phyloP scores from a whole-genome alignment of 1,284 basidiomycete species.

The Meripilus lineatus region DNA sequence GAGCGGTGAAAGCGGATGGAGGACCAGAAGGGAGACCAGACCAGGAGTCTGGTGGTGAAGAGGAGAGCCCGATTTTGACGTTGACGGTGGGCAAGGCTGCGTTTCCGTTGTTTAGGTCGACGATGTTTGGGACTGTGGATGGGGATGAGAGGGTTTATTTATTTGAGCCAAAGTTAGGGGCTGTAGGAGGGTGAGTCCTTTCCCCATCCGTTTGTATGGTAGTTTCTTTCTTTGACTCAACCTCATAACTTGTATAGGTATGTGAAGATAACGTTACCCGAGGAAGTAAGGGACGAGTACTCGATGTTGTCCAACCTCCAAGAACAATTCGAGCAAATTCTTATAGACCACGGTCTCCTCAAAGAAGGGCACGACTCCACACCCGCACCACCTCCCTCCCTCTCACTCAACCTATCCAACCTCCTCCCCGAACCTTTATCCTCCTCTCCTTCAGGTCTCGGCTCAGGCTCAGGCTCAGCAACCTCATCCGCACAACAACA shows the following conservation, averaged over 20 bases:
- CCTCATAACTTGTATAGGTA: conserved; percentile 15
- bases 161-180: conserved; percentile 24
- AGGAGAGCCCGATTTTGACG: conserved; percentile 13
- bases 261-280: conserved; percentile 25
- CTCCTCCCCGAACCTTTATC: too few species aligned
- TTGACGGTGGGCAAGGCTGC: conserved; percentile 22
- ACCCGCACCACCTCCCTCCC: too few species aligned
- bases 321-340: conserved; percentile 24
- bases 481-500: conserved; percentile 15
- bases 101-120: conserved; percentile 22
- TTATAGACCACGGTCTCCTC: conserved; percentile 24
- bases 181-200: conserved; percentile 18
- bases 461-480: conserved; percentile 6
- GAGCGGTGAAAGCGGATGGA: background rate
- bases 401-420: too few species aligned
- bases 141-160: conserved; percentile 22
- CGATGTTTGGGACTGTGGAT: conserved; percentile 24
- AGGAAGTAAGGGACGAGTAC: conserved; percentile 16
- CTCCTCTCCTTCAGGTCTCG: too few species aligned
- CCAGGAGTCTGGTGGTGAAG: background rate
- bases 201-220: conserved; percentile 4
- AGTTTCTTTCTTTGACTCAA: background rate
- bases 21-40: background rate
- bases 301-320: conserved; percentile 18
- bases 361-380: too few species aligned